These are phyloP conservation scores for Cavenderia fasciculata DNA, from an alignment of 78 protist genomes.

Conservation along the genomic window DNA sequence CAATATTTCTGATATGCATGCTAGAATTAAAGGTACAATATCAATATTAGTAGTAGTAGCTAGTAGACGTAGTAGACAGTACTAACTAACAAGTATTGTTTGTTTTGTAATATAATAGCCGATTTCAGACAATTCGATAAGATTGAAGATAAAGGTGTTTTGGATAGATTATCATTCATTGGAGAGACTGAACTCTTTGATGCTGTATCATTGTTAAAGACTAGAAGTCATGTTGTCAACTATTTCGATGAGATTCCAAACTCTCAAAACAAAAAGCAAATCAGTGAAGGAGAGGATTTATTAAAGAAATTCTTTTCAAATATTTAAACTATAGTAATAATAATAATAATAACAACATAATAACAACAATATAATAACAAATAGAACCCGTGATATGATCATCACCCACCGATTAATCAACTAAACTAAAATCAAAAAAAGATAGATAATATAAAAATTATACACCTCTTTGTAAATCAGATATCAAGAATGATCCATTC, in stretches of 20 bases:
- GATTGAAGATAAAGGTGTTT: constrained; percentile 11
- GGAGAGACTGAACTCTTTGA: constrained; percentile 74
- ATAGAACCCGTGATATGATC: neutral
- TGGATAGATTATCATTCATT: constrained; percentile 70
- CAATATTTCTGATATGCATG: constrained; percentile 36
- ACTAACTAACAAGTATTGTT: too few species aligned
- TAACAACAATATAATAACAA: neutral
- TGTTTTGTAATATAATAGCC: too few species aligned
- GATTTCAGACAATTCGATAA: constrained; percentile 36
- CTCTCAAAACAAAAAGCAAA: neutral
- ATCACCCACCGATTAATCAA: neutral
- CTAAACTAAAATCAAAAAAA: too few species aligned
- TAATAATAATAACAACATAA: neutral
- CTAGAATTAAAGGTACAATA: constrained; percentile 42
- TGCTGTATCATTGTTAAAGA: constrained; percentile 64
- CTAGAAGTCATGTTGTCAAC: constrained; percentile 72
- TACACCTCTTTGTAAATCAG: too few species aligned
- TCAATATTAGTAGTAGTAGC: too few species aligned
- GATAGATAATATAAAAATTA: too few species aligned
- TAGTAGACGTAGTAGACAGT: too few species aligned
- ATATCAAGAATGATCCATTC: too few species aligned
- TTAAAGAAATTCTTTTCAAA: constrained; percentile 47
- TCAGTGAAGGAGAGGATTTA: constrained; percentile 22
- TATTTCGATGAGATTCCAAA: constrained; percentile 35
- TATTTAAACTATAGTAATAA: neutral